Evolutionary conservation across 768 basidiomycete species (phyloP).

Genomic region (Pisolithus tinctorius): DNA sequence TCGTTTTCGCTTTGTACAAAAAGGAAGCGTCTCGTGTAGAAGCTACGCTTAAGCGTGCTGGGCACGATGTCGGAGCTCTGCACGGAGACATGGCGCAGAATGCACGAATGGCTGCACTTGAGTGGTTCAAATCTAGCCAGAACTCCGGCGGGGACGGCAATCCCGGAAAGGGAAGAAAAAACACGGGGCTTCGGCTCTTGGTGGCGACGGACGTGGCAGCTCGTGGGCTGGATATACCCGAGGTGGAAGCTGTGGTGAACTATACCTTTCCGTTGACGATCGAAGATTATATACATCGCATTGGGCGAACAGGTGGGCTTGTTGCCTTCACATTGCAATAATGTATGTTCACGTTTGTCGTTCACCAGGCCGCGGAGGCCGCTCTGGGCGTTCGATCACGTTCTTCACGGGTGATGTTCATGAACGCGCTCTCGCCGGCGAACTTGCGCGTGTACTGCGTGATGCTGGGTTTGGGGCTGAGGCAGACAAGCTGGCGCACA

Average conservation of each 20-base stretch:
- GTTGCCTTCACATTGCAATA: not conserved
- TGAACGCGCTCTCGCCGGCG: conserved; percentile 84
- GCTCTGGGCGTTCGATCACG: conserved; percentile 85
- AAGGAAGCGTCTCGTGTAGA: conserved; percentile 94
- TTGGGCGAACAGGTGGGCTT: conserved; percentile 71
- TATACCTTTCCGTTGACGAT: conserved; percentile 97
- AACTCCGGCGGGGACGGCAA: not conserved
- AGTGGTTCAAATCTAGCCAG: conserved; percentile 78
- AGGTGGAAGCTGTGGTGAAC: conserved; percentile 91
- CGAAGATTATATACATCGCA: conserved; percentile 91
- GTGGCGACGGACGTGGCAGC: conserved; percentile 99
- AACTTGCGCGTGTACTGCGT: conserved; percentile 82
- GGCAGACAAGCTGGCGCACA: conserved; percentile 46
- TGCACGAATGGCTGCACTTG: conserved; percentile 78
- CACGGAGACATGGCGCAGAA: conserved; percentile 90
- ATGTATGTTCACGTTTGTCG: not conserved
- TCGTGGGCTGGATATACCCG: conserved; percentile 93
- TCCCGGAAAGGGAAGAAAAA: not conserved
- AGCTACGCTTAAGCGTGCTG: conserved; percentile 63
- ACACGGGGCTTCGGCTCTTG: conserved; percentile 51
- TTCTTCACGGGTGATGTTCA: conserved; percentile 94
- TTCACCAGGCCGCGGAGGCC: conserved; percentile 74
- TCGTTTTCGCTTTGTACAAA: conserved; percentile 96
- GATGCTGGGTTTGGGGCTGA: conserved; percentile 82
- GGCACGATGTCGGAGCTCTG: conserved; percentile 72